phyloP scores from a whole-genome alignment of 139 green algal species.

The Volvox africanus region DNA sequence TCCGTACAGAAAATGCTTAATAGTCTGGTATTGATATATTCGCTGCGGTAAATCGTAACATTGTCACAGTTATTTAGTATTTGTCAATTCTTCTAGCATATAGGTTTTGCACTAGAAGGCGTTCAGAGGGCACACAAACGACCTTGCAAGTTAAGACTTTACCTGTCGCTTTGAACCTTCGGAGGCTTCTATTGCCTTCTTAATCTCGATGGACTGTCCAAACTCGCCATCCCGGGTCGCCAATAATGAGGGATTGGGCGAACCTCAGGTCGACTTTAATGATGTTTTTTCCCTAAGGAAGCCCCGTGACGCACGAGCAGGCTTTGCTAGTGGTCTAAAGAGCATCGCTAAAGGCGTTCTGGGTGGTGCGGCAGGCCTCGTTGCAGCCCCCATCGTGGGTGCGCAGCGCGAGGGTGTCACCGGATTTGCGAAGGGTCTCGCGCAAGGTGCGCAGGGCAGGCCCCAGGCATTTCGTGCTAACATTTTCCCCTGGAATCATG shows the following conservation, averaged over 20 bases:
- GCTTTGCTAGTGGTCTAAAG: constrained; percentile 61
- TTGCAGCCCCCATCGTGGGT: constrained; percentile 82
- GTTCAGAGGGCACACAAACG: too few species aligned
- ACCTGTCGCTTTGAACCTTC: too few species aligned
- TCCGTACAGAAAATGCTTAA: too few species aligned
- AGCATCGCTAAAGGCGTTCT: constrained; percentile 68
- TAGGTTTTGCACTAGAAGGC: too few species aligned
- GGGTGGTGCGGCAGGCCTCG: constrained; percentile 69
- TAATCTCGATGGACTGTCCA: not conserved
- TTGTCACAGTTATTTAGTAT: too few species aligned
- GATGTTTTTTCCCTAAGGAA: constrained; percentile 80
- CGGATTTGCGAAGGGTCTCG: constrained; percentile 86
- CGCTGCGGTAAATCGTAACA: too few species aligned
- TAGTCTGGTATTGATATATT: too few species aligned
- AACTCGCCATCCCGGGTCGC: not conserved
- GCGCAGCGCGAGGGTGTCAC: constrained; percentile 74
- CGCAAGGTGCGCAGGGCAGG: constrained; percentile 62
- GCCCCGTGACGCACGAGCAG: constrained; percentile 65
- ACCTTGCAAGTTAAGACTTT: too few species aligned
- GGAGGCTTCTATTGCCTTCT: not conserved
- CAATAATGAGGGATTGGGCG: not conserved
- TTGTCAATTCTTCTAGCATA: too few species aligned
- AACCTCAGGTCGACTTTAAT: constrained; percentile 63
- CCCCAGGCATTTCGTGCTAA: too few species aligned
- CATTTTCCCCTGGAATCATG: not conserved